A percentile compares a stretch with the other conserved stretches of the same genome.
Evolutionary conservation across 208 protist genomes (phyloP).

Genomic region (Acanthamoeba quina): DNA sequence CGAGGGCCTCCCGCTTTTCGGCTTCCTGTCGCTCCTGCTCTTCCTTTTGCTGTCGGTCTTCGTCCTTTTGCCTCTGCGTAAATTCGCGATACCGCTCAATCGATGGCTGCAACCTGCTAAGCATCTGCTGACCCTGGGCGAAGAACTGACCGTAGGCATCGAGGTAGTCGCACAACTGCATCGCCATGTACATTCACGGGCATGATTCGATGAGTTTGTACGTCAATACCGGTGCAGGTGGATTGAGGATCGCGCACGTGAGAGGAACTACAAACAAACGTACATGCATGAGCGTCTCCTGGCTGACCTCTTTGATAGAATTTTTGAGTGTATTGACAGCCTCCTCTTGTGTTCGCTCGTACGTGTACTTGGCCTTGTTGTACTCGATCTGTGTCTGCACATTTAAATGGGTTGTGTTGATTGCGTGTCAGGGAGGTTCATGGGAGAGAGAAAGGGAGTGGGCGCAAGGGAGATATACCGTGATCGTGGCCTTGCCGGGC

Average conservation of each 20-base stretch:
- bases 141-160: slow-evolving; percentile 55
- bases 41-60: slow-evolving; percentile 17
- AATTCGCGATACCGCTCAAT: slow-evolving; percentile 11
- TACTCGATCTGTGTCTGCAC: slow-evolving; percentile 52
- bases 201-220: neutral
- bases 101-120: slow-evolving; percentile 20
- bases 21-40: slow-evolving; percentile 41
- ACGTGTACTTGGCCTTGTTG: slow-evolving; percentile 35
- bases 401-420: neutral
- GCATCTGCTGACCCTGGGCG: neutral
- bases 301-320: neutral
- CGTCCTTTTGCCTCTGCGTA: neutral
- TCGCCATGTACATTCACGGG: neutral
- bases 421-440: neutral
- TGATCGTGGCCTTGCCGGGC: neutral
- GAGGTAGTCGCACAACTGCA: slow-evolving; percentile 50
- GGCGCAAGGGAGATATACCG: neutral
- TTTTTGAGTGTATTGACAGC: neutral
- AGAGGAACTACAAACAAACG: too few species aligned
- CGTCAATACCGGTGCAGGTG: too few species aligned
- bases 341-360: slow-evolving; percentile 42
- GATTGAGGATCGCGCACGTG: too few species aligned
- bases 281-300: slow-evolving; percentile 18
- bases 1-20: slow-evolving; percentile 23
- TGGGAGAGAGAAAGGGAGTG: neutral